These are phyloP conservation scores for Microcos paniculata DNA, from an alignment of 345 rosid genomes.

Conservation along the genomic window DNA sequence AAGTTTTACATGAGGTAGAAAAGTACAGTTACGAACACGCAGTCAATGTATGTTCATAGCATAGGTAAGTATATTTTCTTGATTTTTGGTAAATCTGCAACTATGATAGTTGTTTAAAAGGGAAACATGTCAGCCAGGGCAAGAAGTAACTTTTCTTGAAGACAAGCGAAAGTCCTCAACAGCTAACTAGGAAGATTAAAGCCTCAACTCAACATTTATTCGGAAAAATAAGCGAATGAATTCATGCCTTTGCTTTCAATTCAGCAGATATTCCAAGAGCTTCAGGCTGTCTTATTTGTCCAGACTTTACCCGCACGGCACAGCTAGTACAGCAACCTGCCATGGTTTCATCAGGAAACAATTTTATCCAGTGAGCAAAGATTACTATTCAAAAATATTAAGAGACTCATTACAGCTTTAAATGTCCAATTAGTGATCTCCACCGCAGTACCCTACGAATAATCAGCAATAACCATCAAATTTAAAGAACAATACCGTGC, in stretches of 20 bases:
- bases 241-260: conserved; percentile 72
- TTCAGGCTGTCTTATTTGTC: conserved; percentile 87
- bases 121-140: background rate
- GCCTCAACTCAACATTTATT: background rate
- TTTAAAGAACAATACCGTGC: conserved; percentile 67
- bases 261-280: conserved; percentile 95
- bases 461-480: background rate
- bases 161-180: background rate
- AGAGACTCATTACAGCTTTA: background rate
- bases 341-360: conserved; percentile 14
- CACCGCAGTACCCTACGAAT: background rate
- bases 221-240: background rate
- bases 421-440: background rate
- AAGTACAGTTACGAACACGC: background rate
- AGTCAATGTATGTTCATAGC: background rate
- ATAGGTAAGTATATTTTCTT: background rate
- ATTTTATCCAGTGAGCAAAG: background rate
- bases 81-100: background rate
- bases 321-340: conserved; percentile 98
- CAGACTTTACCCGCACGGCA: conserved; percentile 90
- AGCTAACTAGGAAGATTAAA: background rate
- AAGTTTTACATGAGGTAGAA: background rate
- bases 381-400: background rate
- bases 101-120: background rate
- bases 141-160: background rate